Base-by-base conservation (phyloP, 306 rosid species). In the Inga leiocalycina region DNA sequence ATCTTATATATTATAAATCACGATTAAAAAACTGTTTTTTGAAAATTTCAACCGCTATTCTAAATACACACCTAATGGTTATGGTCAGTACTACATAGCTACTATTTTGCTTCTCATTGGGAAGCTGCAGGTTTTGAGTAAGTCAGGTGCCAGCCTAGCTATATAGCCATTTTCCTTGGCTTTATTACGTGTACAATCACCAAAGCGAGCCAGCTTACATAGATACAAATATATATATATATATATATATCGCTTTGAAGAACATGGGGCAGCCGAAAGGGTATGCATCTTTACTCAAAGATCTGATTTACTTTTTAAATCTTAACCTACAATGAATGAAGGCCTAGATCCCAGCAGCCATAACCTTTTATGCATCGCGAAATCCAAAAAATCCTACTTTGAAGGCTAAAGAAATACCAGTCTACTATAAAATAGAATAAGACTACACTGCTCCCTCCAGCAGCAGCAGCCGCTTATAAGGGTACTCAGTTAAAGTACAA, bases 401-500 rank as follows among this genome's bases (percentile, higher is more conserved):
- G 57, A 24, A n/a, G 19, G 35, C 54, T 24, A 70, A 70, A 10
- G 22, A 54, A 81, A 59, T 4, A 10, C 8, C 6, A 39, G 43
- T 5, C 0, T 5, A 39, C 37, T 62, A 30, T 27, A 64, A 64
- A 62, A 62, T 62, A 62, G 34, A 52, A 27, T 56, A 74, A 71
- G 74, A 76, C 74, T 35, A 67, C 79, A 81, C 81, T 87, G 88
- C 87, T 74, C 83, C 85, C 87, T 85, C 39, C 71, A 77, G 62
- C 64, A 77, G 35, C 81, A 66, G 78, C 88, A 78, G 46, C 75
- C 22, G 65, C 9, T 54, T 56, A 62, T 61, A 45, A 37, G 34
- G 56, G 22, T 41, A 54, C 72, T 74, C 6, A n/a, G 68, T 64
- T 66, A 85, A 64, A 57, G 30, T 64, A 65, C 71, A 30, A 79